Evolutionary conservation across 2,329 filamentous ascomycete species (phyloP).

Genomic region (Talaromyces sp.): DNA sequence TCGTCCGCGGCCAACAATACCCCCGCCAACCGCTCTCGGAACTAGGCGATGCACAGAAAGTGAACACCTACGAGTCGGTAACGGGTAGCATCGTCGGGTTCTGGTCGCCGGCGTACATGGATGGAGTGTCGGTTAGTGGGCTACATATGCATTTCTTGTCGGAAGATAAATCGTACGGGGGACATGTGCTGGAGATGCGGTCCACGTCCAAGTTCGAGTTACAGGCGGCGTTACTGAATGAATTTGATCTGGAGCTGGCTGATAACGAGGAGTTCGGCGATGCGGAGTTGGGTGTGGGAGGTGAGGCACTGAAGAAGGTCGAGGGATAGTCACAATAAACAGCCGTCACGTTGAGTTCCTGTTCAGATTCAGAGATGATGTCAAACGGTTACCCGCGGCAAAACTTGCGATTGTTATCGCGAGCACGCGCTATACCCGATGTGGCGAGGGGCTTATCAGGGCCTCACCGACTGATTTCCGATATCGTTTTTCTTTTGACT

Average conservation of each 20-base stretch:
- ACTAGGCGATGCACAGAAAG: constrained; percentile 15
- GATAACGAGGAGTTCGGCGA: constrained; percentile 12
- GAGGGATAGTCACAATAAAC: constrained; percentile 3
- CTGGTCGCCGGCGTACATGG: constrained; percentile 17
- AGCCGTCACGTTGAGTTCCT: no score
- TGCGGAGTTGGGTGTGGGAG: constrained; percentile 6
- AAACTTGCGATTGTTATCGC: not conserved
- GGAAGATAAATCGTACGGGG: constrained; percentile 14
- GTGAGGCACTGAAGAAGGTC: constrained; percentile 15
- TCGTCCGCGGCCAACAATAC: constrained; percentile 18
- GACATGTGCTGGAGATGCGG: constrained; percentile 16
- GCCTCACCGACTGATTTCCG: constrained; percentile 33
- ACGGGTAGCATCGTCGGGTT: constrained; percentile 16
- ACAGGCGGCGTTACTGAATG: constrained; percentile 14
- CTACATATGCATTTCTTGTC: constrained; percentile 19
- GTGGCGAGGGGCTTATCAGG: constrained; percentile 4
- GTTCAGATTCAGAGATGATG: no score
- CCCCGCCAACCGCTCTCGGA: constrained; percentile 16
- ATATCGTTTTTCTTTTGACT: constrained; percentile 25
- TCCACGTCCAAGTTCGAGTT: constrained; percentile 5
- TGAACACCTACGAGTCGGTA: constrained; percentile 10
- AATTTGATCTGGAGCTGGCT: constrained; percentile 16
- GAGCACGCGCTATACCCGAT: not conserved
- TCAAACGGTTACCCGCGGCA: not conserved
- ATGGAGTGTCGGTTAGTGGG: constrained; percentile 16